Base-by-base conservation (phyloP, 768 basidiomycete species). In the Grammothele lineata region DNA sequence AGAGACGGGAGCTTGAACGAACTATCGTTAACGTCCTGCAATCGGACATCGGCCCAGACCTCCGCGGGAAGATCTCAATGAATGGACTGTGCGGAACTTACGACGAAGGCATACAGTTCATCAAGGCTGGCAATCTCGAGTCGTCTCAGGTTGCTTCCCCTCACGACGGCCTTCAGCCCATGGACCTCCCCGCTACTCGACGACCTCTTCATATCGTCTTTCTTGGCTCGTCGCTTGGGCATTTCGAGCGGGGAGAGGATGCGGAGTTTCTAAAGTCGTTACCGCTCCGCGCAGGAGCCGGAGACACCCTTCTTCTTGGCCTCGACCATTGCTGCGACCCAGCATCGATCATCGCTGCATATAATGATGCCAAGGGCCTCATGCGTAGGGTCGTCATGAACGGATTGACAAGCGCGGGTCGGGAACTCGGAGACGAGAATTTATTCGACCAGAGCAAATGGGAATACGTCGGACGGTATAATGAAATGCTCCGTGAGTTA, bases 21-120 rank as follows among this genome's bases (percentile, higher is more conserved):
- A 87, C 91, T 7, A 76, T 98, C 22, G 67, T 68, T 15, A 72
- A 81, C 57, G 81, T 99, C 52, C 63, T 74, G 40, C 56, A 62
- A 12, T 87, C 87, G 11, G 74, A 79, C 12, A 68, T 86, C 26
- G 90, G 90, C 24, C 56, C 68, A 9, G 64, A 71, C 25, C 71
- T 92, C 2, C 51, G 68, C 22, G 88, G 84, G 39, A 92, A 89
- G 58, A 81, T 98, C 27, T 71, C 78, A 2, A 83, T 81, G 33
- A 84, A 83, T 47, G 95, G 94, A 18, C 76, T 97, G 54, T 89
- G 89, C 63, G 95, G 91, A 19, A 95, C 92, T 3, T 97, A 92
- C 63, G 83, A 95, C 40, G 85, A 85, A 24, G 93, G 94, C 2
- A 70, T 98, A 33, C 83, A 83, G 49, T 92, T 86, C 61, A 74